Conservation (phyloP, 805 yeast genomes). For the Kregervanrija delftensis region DNA sequence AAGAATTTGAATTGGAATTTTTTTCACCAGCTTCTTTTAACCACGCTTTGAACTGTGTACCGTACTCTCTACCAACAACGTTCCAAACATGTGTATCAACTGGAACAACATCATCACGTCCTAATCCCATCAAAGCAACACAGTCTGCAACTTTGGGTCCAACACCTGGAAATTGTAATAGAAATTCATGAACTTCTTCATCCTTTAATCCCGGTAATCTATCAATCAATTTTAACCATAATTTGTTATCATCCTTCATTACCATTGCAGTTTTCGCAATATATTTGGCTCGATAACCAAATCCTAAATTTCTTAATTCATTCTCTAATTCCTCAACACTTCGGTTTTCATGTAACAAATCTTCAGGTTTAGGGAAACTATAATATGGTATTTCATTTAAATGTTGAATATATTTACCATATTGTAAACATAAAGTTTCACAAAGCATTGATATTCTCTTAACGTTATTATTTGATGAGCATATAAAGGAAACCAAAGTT, state of each 20-base stretch:
- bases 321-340: conserved; percentile 21
- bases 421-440: conserved; percentile 61
- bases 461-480: conserved; percentile 94
- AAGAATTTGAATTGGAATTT: conserved; percentile 3
- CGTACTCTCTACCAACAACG: conserved; percentile 78
- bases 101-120: conserved; percentile 82
- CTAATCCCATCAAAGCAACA: conserved; percentile 85
- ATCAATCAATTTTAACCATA: conserved; percentile 30
- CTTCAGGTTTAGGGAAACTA: conserved; percentile 67
- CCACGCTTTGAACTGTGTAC: conserved; percentile 37
- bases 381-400: conserved; percentile 52
- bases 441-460: conserved; percentile 93
- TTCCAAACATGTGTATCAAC: conserved; percentile 94
- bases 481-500: conserved; percentile 79
- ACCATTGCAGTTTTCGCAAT: conserved; percentile 68
- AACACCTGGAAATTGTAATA: conserved; percentile 73
- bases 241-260: conserved; percentile 35
- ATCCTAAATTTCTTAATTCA: conserved; percentile 46
- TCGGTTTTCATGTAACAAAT: conserved; percentile 25
- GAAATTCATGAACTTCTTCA: conserved; percentile 43
- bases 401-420: conserved; percentile 54
- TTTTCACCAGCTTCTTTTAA: conserved; percentile 76
- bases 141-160: conserved; percentile 99
- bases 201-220: conserved; percentile 28
- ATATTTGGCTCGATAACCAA: conserved; percentile 91